Percentiles rank a stretch among this genome's conserved stretches.
These are phyloP conservation scores for Wolfiporia cocos DNA, from an alignment of 1,284 basidiomycete genomes.

Conservation along the genomic window DNA sequence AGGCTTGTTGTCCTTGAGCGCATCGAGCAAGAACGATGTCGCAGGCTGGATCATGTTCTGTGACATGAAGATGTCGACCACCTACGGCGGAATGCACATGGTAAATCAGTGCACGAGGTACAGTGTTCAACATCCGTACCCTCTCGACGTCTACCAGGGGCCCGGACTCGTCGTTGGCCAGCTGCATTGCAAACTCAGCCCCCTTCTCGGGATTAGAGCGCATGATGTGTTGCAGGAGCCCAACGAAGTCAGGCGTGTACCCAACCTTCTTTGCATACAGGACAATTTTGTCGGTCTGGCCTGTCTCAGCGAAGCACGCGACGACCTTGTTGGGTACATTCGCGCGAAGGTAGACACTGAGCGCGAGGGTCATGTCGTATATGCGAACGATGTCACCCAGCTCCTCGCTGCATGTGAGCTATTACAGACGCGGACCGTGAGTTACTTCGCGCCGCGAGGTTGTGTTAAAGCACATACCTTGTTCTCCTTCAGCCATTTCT, in stretches of 20 bases:
- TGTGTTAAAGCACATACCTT: slow-evolving; percentile 52
- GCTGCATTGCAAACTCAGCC: slow-evolving; percentile 94
- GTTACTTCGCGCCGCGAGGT: background rate
- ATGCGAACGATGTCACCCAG: slow-evolving; percentile 95
- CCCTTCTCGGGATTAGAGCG: slow-evolving; percentile 97
- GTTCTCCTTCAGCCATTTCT: slow-evolving; percentile 99
- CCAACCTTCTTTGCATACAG: slow-evolving; percentile 98
- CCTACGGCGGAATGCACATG: slow-evolving; percentile 33
- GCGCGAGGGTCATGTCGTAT: slow-evolving; percentile 97
- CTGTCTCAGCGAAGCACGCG: slow-evolving; percentile 98
- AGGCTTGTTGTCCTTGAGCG: slow-evolving; percentile 98
- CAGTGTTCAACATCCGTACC: slow-evolving; percentile 37
- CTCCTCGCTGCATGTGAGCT: slow-evolving; percentile 98
- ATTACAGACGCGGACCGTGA: slow-evolving; percentile 6
- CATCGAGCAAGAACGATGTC: slow-evolving; percentile 96
- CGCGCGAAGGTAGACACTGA: slow-evolving; percentile 96
- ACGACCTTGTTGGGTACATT: slow-evolving; percentile 99
- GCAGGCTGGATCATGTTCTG: slow-evolving; percentile 99
- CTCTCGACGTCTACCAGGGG: slow-evolving; percentile 93
- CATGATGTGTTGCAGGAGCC: slow-evolving; percentile 96
- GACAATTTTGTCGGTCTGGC: slow-evolving; percentile 98
- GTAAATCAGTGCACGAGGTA: slow-evolving; percentile 3
- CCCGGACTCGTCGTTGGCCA: slow-evolving; percentile 91
- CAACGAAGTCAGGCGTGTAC: slow-evolving; percentile 91
- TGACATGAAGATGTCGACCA: slow-evolving; percentile 98